Evolutionary conservation across 1,139 yeast species (phyloP), one percentile per base, ranked within the genome.

Genomic region (Pichia norvegensis): DNA sequence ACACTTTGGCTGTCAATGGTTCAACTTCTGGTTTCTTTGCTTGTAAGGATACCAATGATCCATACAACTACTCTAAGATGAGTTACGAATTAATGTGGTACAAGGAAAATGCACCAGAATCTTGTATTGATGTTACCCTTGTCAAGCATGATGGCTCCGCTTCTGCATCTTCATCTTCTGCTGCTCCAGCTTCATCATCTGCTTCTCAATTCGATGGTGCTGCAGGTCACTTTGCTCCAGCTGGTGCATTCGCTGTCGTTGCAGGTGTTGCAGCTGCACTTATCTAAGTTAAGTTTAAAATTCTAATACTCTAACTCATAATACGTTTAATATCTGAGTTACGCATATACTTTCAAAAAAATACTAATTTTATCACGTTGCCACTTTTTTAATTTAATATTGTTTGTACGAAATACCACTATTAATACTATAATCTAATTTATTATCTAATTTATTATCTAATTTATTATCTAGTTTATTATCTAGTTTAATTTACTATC

Each of bases 31-130:
- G 53, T 19, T 61, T 61, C 49, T 58, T 51, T 46, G 64, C 62
- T 7, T 57, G 61, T 47, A 56, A 50, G 52, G 54, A 59, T 45
- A 57, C 60, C 43, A 43, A 45, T 29, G 63, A 59, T 40, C 60
- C 62, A 36, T 59, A 57, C 52, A 21, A 42, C n/a, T 58, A 52
- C 41, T 58, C 62, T 8, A 20, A 23, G 3, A 39, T 3, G 7
- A 27, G 43, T 16, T 57, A 51, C 35, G 55, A 55, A 43, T 43
- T 61, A 38, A 53, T 55, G 58, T 58, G 50, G 49, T 56, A 51
- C 46, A n/a, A 11, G 7, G 41, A 43, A n/a, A 45, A 46, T 35
- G 55, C 54, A 31, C 61, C 62, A 36, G 45, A 31, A 4, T 50
- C 41, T 9, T 58, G 61, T 51, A 33, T 48, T 14, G 43, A 43